Conservation (phyloP, 805 yeast species). For the Monosporozyma siamensis region DNA sequence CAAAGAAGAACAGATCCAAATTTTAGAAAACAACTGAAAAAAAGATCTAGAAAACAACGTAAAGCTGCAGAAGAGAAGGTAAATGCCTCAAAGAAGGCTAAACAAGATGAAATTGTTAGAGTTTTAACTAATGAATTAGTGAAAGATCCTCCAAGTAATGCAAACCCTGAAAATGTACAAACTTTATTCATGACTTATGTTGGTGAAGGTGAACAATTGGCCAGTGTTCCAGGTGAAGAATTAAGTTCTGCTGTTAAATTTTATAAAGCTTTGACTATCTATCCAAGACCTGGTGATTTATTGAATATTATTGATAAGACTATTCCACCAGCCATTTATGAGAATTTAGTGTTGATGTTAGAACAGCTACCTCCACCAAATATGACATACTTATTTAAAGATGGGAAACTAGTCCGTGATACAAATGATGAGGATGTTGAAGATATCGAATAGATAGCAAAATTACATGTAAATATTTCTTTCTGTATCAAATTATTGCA, state of each 20-base stretch:
- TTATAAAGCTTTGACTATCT: conserved; percentile 89
- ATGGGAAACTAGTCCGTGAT: conserved; percentile 2
- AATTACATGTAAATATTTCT: neutral
- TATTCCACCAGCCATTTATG: conserved; percentile 73
- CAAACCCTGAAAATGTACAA: conserved; percentile 57
- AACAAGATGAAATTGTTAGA: conserved; percentile 50
- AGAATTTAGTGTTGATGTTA: conserved; percentile 76
- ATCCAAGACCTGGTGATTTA: conserved; percentile 90
- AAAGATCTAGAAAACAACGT: conserved; percentile 50
- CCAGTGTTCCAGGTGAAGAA: conserved; percentile 55
- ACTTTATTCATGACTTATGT: conserved; percentile 70
- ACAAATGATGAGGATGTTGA: conserved; percentile 1
- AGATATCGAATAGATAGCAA: neutral
- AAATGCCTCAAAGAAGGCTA: conserved; percentile 45
- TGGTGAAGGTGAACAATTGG: conserved; percentile 73
- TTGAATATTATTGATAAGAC: conserved; percentile 83
- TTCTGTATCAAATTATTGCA: neutral
- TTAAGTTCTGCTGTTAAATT: conserved; percentile 79
- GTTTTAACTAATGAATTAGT: conserved; percentile 56
- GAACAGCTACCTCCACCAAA: conserved; percentile 83
- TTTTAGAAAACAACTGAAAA: conserved; percentile 70
- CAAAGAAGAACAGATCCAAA: conserved; percentile 72
- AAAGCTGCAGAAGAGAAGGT: conserved; percentile 37
- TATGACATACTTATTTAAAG: conserved; percentile 47
- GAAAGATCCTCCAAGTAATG: conserved; percentile 67